A percentile compares a stretch with the other conserved stretches of the same genome.
Conservation (phyloP, 2,329 filamentous ascomycete genomes). For the Sphaerulina musiva region DNA sequence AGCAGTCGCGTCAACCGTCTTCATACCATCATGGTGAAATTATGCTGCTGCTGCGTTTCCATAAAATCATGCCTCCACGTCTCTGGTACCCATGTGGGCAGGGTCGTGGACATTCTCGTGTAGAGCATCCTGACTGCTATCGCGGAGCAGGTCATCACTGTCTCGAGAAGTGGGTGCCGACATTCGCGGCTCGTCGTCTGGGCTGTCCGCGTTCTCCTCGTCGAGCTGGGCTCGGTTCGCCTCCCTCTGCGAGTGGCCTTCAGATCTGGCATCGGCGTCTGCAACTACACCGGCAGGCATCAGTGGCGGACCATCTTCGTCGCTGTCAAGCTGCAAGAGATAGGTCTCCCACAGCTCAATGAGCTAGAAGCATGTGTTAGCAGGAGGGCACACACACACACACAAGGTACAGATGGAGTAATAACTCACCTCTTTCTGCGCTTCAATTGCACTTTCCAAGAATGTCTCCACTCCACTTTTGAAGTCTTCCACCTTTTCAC, state of each 20-base stretch:
- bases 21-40: no score
- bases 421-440: constrained; percentile 83
- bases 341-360: constrained; percentile 98
- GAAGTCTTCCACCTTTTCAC: constrained; percentile 97
- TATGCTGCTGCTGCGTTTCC: background rate
- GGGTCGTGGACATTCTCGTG: background rate
- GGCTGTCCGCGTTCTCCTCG: constrained; percentile 11
- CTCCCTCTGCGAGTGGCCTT: constrained; percentile 17
- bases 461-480: constrained; percentile 98
- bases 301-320: constrained; percentile 61
- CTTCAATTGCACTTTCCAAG: constrained; percentile 91
- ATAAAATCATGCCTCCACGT: constrained; percentile 9
- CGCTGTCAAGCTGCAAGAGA: constrained; percentile 87
- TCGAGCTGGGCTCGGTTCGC: constrained; percentile 17
- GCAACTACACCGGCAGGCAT: constrained; percentile 30
- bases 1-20: no score
- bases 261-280: constrained; percentile 18
- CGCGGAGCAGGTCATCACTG: constrained; percentile 16
- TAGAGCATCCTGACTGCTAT: constrained; percentile 11
- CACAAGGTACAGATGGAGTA: background rate
- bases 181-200: constrained; percentile 14
- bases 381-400: constrained; percentile 3
- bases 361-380: constrained; percentile 42
- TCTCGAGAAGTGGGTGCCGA: constrained; percentile 21
- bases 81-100: constrained; percentile 2